Evolutionary conservation across 2,329 filamentous ascomycete genomes (phyloP).

Genomic region (Paraconiothyrium sp.): DNA sequence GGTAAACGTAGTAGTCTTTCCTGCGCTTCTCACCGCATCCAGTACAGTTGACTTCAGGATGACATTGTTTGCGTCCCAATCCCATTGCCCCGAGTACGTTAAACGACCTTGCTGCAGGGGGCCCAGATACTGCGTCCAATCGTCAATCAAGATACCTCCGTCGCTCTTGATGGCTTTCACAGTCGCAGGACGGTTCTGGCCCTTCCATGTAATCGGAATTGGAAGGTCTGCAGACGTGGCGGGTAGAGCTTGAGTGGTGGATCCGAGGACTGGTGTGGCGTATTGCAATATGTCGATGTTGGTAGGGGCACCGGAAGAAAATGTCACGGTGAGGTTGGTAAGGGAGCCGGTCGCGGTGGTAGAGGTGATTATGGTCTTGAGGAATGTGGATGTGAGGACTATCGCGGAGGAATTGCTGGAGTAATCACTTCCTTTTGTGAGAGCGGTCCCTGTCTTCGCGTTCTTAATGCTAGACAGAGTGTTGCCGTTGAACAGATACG

Average conservation of each 20-base stretch:
- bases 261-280: slow-evolving; percentile 55
- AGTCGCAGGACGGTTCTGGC: slow-evolving; percentile 60
- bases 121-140: slow-evolving; percentile 65
- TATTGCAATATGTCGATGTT: slow-evolving; percentile 63
- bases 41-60: slow-evolving; percentile 59
- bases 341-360: slow-evolving; percentile 45
- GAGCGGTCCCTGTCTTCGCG: slow-evolving; percentile 46
- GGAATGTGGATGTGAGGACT: slow-evolving; percentile 59
- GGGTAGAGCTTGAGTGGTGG: slow-evolving; percentile 41
- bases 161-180: slow-evolving; percentile 61
- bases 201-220: slow-evolving; percentile 64
- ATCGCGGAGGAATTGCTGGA: slow-evolving; percentile 55
- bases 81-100: slow-evolving; percentile 63
- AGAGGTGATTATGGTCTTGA: slow-evolving; percentile 56
- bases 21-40: slow-evolving; percentile 57
- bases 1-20: slow-evolving; percentile 58
- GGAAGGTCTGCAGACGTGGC: slow-evolving; percentile 53
- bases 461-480: slow-evolving; percentile 52
- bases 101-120: slow-evolving; percentile 59
- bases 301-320: slow-evolving; percentile 61
- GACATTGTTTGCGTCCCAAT: slow-evolving; percentile 59
- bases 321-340: slow-evolving; percentile 60
- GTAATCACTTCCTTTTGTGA: slow-evolving; percentile 58
- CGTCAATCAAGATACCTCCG: slow-evolving; percentile 63
- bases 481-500: slow-evolving; percentile 66